Base-by-base conservation (phyloP, 1,284 basidiomycete species). In the Sanguinoderma infundibulare region DNA sequence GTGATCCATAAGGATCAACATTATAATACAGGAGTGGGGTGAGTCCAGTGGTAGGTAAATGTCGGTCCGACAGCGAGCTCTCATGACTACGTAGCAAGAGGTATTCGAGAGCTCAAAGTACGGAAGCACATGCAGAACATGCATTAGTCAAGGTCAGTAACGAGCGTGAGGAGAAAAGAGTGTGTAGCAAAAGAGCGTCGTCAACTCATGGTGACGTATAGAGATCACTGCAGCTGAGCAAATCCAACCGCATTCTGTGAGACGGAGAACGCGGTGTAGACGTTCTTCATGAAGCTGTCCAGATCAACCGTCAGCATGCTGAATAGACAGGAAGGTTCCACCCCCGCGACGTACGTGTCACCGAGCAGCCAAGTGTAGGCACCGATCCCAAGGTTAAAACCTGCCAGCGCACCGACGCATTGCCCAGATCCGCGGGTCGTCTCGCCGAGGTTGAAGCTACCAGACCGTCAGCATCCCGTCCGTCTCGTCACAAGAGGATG, bases 391-490 rank as follows among this genome's bases (percentile, higher is more conserved):
- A 67, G 59, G 57, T 70, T 61, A 36, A 65, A 57, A 7, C 63
- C 67, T 15, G 66, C 65, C 53, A 75, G 61, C 12, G 72, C 70
- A 55, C 72, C 72, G 28, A 74, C 66, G 49, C 71, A 73, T 24
- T 67, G 53, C 9, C 59, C 47, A 10, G 60, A 54, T 3, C 51
- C 51, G 12, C 63, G 62, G n/a, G 17, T 39, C 30, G 65, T 65
- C 52, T 56, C 42, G 3, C 72, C 73, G 30, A 74, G 65, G 60
- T 71, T 72, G 54, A 74, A 72, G 68, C 71, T 74, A 38, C 17
- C 7, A 38, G 4, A 10, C 9, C 28, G 26, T 39, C 26, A 53
- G 42, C 36, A 12, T 15, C 17, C 30, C 3, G 26, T 10, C 34
- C 3, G 6, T 35, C 1, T 9, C 2, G 14, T 7, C 1, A 36